phyloP scores from a whole-genome alignment of 2,329 filamentous ascomycete genomes.

The Furcasterigmium furcatum region DNA sequence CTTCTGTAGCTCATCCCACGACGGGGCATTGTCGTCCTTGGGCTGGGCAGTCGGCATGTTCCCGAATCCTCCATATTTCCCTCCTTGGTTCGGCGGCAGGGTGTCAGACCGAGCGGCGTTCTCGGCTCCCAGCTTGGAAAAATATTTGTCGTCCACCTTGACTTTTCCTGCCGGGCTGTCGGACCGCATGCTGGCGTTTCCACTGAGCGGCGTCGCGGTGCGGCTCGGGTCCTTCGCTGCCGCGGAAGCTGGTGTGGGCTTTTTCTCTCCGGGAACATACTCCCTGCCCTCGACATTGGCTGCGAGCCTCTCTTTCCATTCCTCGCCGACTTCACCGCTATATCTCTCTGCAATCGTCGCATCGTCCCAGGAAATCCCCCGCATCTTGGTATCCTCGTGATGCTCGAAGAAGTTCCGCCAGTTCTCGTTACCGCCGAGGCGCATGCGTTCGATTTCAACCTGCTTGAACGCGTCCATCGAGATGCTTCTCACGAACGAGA shows the following conservation, averaged over 20 bases:
- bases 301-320: constrained; percentile 87
- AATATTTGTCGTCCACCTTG: constrained; percentile 82
- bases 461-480: constrained; percentile 99
- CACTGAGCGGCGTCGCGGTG: constrained; percentile 36
- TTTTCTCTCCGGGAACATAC: constrained; percentile 73
- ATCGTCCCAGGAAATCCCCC: constrained; percentile 74
- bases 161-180: constrained; percentile 45
- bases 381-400: constrained; percentile 63
- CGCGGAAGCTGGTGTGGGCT: constrained; percentile 30
- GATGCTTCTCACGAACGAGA: constrained; percentile 95
- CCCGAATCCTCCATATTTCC: constrained; percentile 90
- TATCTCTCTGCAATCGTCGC: constrained; percentile 90
- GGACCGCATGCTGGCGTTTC: constrained; percentile 31
- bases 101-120: constrained; percentile 74
- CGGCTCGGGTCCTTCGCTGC: constrained; percentile 32
- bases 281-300: constrained; percentile 86
- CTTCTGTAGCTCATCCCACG: constrained; percentile 83
- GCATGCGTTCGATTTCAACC: constrained; percentile 90
- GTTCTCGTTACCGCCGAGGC: constrained; percentile 81
- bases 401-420: constrained; percentile 86
- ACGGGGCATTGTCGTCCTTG: constrained; percentile 51
- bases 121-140: constrained; percentile 77
- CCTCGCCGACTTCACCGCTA: constrained; percentile 84
- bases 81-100: constrained; percentile 83
- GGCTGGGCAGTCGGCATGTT: constrained; percentile 61